These are phyloP conservation scores for Podospora bellae-mahoneyi DNA, from an alignment of 495 filamentous ascomycete genomes.

Conservation along the genomic window DNA sequence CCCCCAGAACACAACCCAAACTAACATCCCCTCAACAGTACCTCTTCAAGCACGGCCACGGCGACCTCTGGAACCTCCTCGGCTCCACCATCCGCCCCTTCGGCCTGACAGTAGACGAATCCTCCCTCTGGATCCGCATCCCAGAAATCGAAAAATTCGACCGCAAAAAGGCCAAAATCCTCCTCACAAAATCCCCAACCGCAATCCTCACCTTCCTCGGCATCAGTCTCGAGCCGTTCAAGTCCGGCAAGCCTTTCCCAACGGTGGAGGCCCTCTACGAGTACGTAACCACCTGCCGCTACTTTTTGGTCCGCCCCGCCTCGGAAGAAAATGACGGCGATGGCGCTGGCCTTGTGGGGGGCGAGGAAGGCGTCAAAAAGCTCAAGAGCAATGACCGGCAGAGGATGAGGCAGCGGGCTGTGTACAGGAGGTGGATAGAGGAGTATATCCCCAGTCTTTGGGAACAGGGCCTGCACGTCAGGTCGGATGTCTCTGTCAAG, in stretches of 20 bases:
- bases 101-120: slow-evolving; percentile 60
- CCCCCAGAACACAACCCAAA: not conserved
- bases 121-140: slow-evolving; percentile 57
- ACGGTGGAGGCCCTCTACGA: slow-evolving; percentile 54
- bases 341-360: slow-evolving; percentile 19
- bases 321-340: slow-evolving; percentile 18
- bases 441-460: slow-evolving; percentile 50
- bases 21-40: slow-evolving; percentile 21
- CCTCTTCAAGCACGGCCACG: slow-evolving; percentile 59
- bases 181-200: slow-evolving; percentile 53
- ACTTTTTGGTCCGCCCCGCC: slow-evolving; percentile 46
- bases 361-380: slow-evolving; percentile 34
- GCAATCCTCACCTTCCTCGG: slow-evolving; percentile 58
- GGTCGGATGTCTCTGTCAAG: slow-evolving; percentile 7
- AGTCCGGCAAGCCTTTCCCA: slow-evolving; percentile 43
- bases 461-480: slow-evolving; percentile 29
- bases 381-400: slow-evolving; percentile 53
- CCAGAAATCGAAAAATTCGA: slow-evolving; percentile 58
- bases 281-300: slow-evolving; percentile 49
- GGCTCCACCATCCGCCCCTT: slow-evolving; percentile 57
- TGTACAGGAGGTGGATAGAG: slow-evolving; percentile 52
- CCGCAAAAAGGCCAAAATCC: slow-evolving; percentile 52
- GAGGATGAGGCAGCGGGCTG: slow-evolving; percentile 42
- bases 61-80: slow-evolving; percentile 65
- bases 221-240: slow-evolving; percentile 42